Conservation (phyloP, 345 rosid species). For the Bruguiera gymnorhiza region DNA sequence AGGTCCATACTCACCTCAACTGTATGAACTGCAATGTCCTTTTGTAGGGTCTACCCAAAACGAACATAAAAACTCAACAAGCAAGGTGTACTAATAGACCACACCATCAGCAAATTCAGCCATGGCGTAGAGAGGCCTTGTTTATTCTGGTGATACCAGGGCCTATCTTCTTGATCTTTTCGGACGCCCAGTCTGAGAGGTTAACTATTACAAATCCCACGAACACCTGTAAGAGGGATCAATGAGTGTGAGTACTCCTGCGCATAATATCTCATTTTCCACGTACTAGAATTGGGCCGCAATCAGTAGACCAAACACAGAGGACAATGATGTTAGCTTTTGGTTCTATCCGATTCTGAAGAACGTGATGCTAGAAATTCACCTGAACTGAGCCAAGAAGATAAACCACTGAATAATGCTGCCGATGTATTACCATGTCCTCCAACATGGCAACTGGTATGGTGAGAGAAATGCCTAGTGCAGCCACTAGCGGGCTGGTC, state of each 20-base stretch:
- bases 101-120: not conserved
- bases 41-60: not conserved
- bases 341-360: too few relatives aligned
- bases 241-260: not conserved
- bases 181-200: slow-evolving; percentile 30
- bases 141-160: slow-evolving; percentile 1
- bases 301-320: too few relatives aligned
- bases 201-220: slow-evolving; percentile 39
- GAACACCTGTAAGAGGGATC: slow-evolving; percentile 26
- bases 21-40: not conserved
- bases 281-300: too few relatives aligned
- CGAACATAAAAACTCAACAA: not conserved
- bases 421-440: slow-evolving; percentile 38
- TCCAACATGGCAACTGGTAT: slow-evolving; percentile 49
- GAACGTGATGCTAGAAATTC: not conserved
- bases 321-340: too few relatives aligned
- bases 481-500: slow-evolving; percentile 46
- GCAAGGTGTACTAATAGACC: too few relatives aligned
- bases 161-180: not conserved
- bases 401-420: slow-evolving; percentile 31
- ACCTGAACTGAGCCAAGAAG: slow-evolving; percentile 40
- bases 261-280: too few relatives aligned
- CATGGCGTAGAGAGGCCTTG: not conserved
- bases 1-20: not conserved
- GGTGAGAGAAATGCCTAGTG: slow-evolving; percentile 41